phyloP scores from a whole-genome alignment of 352 stramenopile species.

The Globisporangium irregulare region DNA sequence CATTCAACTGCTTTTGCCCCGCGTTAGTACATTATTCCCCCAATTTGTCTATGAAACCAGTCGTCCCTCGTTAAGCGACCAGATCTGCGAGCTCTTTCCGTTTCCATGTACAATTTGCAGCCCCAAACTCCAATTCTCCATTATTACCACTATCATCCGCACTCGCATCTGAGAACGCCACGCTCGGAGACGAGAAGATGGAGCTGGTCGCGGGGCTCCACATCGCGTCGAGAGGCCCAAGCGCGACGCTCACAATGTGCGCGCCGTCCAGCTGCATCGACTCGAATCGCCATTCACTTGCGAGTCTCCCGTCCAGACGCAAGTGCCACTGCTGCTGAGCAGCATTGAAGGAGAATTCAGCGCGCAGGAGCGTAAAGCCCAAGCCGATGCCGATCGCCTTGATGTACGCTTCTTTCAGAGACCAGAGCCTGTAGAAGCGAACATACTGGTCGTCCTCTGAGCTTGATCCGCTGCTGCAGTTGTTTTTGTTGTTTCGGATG shows the following conservation, averaged over 20 bases:
- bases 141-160: not conserved
- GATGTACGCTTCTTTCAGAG: constrained; percentile 75
- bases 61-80: not conserved
- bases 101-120: constrained; percentile 5
- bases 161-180: not conserved
- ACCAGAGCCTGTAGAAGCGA: constrained; percentile 70
- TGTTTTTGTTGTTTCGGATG: constrained; percentile 26
- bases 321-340: constrained; percentile 31
- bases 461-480: not conserved
- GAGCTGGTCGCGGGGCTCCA: constrained; percentile 45
- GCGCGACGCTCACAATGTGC: constrained; percentile 48
- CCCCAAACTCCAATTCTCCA: too few relatives aligned
- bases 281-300: constrained; percentile 42
- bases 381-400: constrained; percentile 72
- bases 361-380: constrained; percentile 53
- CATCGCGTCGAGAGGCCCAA: constrained; percentile 38
- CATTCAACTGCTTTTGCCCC: not conserved
- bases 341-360: constrained; percentile 35
- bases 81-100: constrained; percentile 14
- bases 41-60: not conserved
- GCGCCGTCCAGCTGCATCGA: constrained; percentile 26
- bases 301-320: constrained; percentile 34
- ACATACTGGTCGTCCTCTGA: constrained; percentile 6
- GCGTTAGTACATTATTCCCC: not conserved
- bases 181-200: constrained; percentile 27